These are phyloP conservation scores for Leishmania tropica DNA, from an alignment of 208 protist genomes.

Conservation along the genomic window DNA sequence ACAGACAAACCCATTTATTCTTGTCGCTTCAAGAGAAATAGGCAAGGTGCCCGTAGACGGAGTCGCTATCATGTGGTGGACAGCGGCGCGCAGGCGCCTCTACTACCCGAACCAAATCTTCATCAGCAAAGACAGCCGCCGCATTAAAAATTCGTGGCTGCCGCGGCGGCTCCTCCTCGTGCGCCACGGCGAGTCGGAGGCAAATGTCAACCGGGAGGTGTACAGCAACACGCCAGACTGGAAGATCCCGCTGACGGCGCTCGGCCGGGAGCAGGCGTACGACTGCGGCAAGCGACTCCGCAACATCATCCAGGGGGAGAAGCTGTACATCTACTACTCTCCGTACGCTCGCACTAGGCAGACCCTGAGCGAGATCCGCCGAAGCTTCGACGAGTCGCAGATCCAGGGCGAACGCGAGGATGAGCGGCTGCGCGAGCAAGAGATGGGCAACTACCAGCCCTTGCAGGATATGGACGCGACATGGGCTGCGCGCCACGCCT, in stretches of 20 bases:
- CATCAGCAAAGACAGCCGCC: slow-evolving; percentile 20
- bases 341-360: slow-evolving; percentile 87
- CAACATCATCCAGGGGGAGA: slow-evolving; percentile 77
- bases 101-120: slow-evolving; percentile 42
- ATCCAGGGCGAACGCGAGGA: slow-evolving; percentile 91
- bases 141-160: slow-evolving; percentile 51
- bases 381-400: slow-evolving; percentile 61
- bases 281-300: slow-evolving; percentile 82
- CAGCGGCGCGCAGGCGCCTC: slow-evolving; percentile 13
- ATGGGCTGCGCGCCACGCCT: slow-evolving; percentile 69
- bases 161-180: slow-evolving; percentile 82
- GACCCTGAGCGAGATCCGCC: slow-evolving; percentile 84
- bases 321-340: slow-evolving; percentile 90
- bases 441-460: slow-evolving; percentile 94
- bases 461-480: slow-evolving; percentile 70
- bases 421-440: slow-evolving; percentile 93
- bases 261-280: slow-evolving; percentile 79
- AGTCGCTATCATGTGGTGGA: slow-evolving; percentile 17
- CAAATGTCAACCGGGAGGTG: slow-evolving; percentile 79
- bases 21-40: background rate
- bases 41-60: background rate
- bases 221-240: slow-evolving; percentile 91
- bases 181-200: slow-evolving; percentile 84
- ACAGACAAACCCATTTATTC: background rate
- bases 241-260: slow-evolving; percentile 84